phyloP scores from a whole-genome alignment of 75 land plant species.

The Selaginella moellendorffii region DNA sequence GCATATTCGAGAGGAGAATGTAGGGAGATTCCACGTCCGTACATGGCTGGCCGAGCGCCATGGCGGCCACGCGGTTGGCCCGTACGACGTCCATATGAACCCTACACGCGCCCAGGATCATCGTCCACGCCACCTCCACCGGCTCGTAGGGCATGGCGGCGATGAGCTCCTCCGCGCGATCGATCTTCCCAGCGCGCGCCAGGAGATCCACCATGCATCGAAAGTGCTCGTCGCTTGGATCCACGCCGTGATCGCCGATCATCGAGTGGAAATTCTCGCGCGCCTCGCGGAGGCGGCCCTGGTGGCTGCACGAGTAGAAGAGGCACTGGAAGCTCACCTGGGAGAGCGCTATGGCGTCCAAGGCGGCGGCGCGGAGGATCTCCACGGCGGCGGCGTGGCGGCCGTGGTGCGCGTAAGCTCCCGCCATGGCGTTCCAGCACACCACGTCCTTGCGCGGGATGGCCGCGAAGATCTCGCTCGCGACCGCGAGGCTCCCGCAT shows the following conservation, averaged over 20 bases:
- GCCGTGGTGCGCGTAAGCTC: not conserved
- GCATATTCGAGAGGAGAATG: not conserved
- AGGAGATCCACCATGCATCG: slow-evolving; percentile 4
- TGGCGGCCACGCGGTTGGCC: not conserved
- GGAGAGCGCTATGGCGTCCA: not conserved
- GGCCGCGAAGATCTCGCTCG: not conserved
- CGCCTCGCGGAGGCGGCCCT: not conserved
- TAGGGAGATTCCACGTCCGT: not conserved
- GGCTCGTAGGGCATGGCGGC: not conserved
- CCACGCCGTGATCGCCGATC: not conserved
- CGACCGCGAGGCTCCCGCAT: not conserved
- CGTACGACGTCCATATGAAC: not conserved
- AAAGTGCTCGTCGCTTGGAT: not conserved
- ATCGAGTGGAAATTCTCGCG: not conserved
- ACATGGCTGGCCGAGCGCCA: too few relatives aligned
- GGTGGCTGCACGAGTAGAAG: not conserved
- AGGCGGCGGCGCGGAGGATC: not conserved
- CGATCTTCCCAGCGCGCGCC: not conserved
- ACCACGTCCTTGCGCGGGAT: not conserved
- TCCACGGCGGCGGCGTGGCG: not conserved
- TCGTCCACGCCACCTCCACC: not conserved
- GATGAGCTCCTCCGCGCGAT: not conserved
- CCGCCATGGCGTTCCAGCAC: not conserved
- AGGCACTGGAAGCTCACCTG: not conserved
- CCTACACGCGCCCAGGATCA: slow-evolving; percentile 3